Evolutionary conservation across 805 yeast genomes (phyloP).

Genomic region (Isabelozyma rhagii): DNA sequence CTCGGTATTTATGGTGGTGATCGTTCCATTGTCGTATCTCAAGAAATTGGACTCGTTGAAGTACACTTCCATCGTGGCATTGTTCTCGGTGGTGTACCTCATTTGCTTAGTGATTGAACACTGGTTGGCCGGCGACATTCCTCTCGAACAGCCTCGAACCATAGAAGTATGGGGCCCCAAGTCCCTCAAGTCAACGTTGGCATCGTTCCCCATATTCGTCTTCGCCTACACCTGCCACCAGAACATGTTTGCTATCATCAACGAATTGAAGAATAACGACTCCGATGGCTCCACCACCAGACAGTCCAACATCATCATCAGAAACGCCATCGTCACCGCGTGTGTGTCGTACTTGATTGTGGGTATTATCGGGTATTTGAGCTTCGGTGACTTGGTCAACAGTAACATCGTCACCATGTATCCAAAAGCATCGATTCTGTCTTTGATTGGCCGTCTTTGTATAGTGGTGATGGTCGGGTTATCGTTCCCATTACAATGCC

Average conservation of each 20-base stretch:
- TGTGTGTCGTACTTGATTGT: slow-evolving; percentile 57
- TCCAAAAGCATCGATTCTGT: slow-evolving; percentile 46
- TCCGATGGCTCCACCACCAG: slow-evolving; percentile 37
- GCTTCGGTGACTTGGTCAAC: slow-evolving; percentile 61
- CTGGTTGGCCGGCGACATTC: slow-evolving; percentile 30
- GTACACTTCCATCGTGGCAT: slow-evolving; percentile 68
- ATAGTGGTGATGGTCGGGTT: slow-evolving; percentile 71
- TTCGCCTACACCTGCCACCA: slow-evolving; percentile 84
- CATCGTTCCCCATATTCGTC: slow-evolving; percentile 70
- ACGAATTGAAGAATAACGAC: slow-evolving; percentile 52
- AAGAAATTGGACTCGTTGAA: slow-evolving; percentile 65
- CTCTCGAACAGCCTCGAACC: slow-evolving; percentile 8
- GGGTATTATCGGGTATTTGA: slow-evolving; percentile 67
- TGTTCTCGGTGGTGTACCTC: slow-evolving; percentile 63
- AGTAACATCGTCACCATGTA: slow-evolving; percentile 75
- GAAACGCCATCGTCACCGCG: slow-evolving; percentile 55
- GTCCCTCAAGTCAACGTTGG: slow-evolving; percentile 36
- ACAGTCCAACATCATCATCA: slow-evolving; percentile 47
- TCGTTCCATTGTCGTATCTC: slow-evolving; percentile 62
- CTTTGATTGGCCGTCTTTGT: slow-evolving; percentile 55
- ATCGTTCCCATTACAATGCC: slow-evolving; percentile 76
- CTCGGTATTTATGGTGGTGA: slow-evolving; percentile 47
- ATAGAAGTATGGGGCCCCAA: slow-evolving; percentile 40
- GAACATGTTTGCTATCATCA: slow-evolving; percentile 72
- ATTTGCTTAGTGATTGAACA: slow-evolving; percentile 53